A percentile compares a stretch with the other conserved stretches of the same genome.
These are phyloP conservation scores for Scheffersomyces illinoinensis DNA, from an alignment of 1,139 yeast genomes.

Conservation along the genomic window DNA sequence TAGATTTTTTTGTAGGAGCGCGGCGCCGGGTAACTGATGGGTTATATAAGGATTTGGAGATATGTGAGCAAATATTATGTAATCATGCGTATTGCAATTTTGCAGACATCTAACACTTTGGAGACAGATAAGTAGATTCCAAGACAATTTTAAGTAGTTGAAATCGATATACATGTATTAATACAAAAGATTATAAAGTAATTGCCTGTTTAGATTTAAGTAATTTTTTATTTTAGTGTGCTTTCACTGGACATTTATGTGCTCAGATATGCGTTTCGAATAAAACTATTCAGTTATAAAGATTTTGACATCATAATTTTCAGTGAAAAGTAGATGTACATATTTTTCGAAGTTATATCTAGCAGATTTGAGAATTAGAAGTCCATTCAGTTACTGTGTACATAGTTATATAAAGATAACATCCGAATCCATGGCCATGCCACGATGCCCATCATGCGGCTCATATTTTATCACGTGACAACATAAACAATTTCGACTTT, in stretches of 20 bases:
- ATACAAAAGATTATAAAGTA: too few relatives aligned
- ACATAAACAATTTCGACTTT: neutral
- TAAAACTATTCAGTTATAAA: neutral
- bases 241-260: neutral
- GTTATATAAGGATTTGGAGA: slow-evolving; percentile 12
- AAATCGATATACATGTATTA: neutral
- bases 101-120: slow-evolving; percentile 2
- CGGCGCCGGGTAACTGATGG: slow-evolving; percentile 19
- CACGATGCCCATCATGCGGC: slow-evolving; percentile 44
- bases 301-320: neutral
- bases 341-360: neutral
- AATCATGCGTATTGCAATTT: slow-evolving; percentile 3
- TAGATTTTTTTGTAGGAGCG: slow-evolving; percentile 11
- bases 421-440: neutral
- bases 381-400: neutral
- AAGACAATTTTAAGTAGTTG: neutral
- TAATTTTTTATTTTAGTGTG: neutral
- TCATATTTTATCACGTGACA: slow-evolving; percentile 11
- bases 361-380: too few relatives aligned
- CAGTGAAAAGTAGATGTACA: neutral
- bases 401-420: neutral
- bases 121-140: neutral
- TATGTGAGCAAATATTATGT: neutral
- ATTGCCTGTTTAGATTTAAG: neutral
- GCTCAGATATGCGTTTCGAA: neutral